These are phyloP conservation scores for Scenedesmus sp. DNA, from an alignment of 163 green algal species.

Conservation along the genomic window DNA sequence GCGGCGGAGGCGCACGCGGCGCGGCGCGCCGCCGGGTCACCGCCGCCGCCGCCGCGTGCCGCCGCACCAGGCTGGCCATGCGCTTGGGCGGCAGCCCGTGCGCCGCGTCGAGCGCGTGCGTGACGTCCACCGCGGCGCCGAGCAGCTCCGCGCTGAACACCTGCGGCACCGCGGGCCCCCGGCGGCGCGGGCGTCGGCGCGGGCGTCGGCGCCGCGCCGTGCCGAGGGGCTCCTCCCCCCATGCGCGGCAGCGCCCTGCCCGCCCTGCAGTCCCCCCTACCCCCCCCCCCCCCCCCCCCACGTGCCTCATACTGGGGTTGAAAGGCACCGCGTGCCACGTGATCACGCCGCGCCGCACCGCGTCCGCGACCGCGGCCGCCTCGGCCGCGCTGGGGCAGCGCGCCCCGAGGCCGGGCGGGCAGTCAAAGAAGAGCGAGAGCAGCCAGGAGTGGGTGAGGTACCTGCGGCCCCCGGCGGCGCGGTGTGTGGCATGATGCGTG, in stretches of 20 bases:
- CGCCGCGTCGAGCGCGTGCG: constrained; percentile 11
- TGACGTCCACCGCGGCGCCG: background rate
- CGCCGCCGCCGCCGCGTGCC: too few relatives aligned
- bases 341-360: constrained; percentile 51
- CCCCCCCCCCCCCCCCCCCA: background rate
- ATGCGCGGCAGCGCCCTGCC: too few relatives aligned
- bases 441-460: constrained; percentile 58
- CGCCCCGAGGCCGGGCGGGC: constrained; percentile 57
- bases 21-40: too few relatives aligned
- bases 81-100: constrained; percentile 11
- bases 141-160: constrained; percentile 17
- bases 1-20: too few relatives aligned
- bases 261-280: background rate
- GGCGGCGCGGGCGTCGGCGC: background rate
- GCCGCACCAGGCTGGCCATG: constrained; percentile 34
- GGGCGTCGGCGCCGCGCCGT: too few relatives aligned
- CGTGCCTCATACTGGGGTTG: constrained; percentile 42
- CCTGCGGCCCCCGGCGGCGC: too few relatives aligned
- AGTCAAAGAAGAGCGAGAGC: constrained; percentile 71
- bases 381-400: constrained; percentile 51
- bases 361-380: constrained; percentile 42
- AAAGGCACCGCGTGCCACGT: constrained; percentile 41
- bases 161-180: background rate
- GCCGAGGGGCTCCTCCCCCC: too few relatives aligned
- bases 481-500: too few relatives aligned